Conservation (phyloP, 345 rosid species). For the Alliaria petiolata region DNA sequence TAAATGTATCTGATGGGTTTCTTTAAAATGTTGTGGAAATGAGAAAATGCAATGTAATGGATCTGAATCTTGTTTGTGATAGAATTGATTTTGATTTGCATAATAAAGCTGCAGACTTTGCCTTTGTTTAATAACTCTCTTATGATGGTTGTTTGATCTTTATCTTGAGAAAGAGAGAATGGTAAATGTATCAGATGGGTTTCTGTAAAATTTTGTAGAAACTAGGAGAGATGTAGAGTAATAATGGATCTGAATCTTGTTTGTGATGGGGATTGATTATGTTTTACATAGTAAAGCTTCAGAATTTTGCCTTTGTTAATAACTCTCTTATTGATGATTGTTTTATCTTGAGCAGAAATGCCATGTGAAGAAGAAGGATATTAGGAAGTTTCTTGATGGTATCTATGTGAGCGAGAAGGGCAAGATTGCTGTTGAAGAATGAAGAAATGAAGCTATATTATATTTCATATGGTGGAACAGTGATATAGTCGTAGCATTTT, state of each 20-base stretch:
- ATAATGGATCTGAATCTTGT: not conserved
- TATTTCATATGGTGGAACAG: not conserved
- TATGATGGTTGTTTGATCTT: too few relatives aligned
- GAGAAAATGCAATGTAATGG: too few relatives aligned
- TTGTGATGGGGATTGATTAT: not conserved
- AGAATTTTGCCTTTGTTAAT: not conserved
- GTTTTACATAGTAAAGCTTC: not conserved
- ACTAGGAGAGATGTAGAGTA: not conserved
- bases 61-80: too few relatives aligned
- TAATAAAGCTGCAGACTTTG: too few relatives aligned
- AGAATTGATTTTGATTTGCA: not conserved
- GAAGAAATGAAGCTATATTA: slow-evolving; percentile 14
- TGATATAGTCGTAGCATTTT: slow-evolving; percentile 16
- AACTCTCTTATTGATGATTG: not conserved
- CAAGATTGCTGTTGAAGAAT: slow-evolving; percentile 42
- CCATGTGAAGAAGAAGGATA: slow-evolving; percentile 66
- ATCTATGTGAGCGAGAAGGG: slow-evolving; percentile 62
- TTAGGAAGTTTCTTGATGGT: slow-evolving; percentile 64
- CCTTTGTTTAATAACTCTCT: too few relatives aligned
- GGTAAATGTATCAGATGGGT: not conserved
- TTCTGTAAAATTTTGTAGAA: not conserved
- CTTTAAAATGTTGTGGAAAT: not conserved
- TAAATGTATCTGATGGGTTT: not conserved
- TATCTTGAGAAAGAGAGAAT: not conserved
- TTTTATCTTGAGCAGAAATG: slow-evolving; percentile 46